A percentile compares a stretch with the other conserved stretches of the same genome.
phyloP scores from a whole-genome alignment of 495 filamentous ascomycete species.

The Penicillium psychrofluorescens region DNA sequence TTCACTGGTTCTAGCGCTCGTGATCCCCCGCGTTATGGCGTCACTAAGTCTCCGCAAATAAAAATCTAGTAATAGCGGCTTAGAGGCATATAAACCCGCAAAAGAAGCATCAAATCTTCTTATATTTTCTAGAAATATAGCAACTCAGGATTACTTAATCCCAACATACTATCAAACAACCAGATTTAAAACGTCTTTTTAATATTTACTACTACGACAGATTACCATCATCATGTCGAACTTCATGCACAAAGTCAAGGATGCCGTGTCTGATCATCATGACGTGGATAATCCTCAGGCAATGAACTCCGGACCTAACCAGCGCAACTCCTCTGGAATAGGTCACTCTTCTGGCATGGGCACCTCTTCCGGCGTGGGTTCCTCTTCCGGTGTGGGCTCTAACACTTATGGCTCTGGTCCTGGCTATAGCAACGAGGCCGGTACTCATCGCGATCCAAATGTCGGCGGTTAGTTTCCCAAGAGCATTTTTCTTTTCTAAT shows the following conservation, averaged over 20 bases:
- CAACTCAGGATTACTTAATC: background rate
- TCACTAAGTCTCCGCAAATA: background rate
- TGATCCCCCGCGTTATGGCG: background rate
- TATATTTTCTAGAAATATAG: too few species aligned
- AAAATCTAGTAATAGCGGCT: background rate
- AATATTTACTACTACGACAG: background rate
- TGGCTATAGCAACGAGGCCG: too few species aligned
- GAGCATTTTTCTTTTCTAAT: background rate
- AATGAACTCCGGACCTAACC: background rate
- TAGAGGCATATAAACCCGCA: background rate
- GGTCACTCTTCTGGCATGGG: too few species aligned
- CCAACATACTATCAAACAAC: background rate
- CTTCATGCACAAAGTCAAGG: slow-evolving; percentile 63
- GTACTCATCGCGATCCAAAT: background rate
- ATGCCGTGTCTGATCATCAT: slow-evolving; percentile 38
- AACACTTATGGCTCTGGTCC: background rate
- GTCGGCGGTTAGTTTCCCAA: background rate
- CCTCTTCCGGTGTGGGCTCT: background rate
- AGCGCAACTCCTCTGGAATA: background rate
- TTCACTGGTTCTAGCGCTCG: background rate
- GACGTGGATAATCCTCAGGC: background rate
- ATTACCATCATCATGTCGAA: slow-evolving; percentile 48
- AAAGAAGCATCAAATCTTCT: too few species aligned
- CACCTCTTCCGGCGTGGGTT: background rate
- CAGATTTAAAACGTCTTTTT: background rate